Evolutionary conservation across 2,329 filamentous ascomycete genomes (phyloP).

Genomic region (Gyromitra esculenta): DNA sequence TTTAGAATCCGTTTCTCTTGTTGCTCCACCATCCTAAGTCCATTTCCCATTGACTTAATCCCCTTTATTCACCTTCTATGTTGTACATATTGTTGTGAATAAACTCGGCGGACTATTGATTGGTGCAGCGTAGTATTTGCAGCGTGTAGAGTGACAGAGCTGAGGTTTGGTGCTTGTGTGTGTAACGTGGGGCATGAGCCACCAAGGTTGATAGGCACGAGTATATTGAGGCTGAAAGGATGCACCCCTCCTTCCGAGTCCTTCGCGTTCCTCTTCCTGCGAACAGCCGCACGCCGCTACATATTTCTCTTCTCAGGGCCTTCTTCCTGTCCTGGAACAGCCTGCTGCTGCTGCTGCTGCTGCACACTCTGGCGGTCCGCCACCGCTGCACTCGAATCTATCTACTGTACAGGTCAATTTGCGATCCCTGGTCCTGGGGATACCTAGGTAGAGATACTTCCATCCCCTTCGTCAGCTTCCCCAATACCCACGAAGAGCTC

Average conservation of each 20-base stretch:
- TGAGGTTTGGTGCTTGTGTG: not conserved
- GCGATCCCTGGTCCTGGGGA: constrained; percentile 33
- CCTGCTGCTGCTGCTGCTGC: constrained; percentile 24
- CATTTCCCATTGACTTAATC: too few species aligned
- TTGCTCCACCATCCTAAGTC: too few species aligned
- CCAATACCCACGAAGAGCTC: constrained; percentile 38
- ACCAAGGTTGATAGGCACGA: constrained; percentile 36
- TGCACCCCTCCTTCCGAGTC: constrained; percentile 50
- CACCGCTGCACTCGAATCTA: constrained; percentile 27
- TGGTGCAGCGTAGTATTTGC: not conserved
- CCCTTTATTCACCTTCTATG: not conserved
- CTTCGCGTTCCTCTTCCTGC: constrained; percentile 30
- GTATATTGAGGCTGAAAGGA: constrained; percentile 38
- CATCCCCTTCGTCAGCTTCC: constrained; percentile 20
- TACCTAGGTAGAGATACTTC: constrained; percentile 29
- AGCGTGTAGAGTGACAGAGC: not conserved
- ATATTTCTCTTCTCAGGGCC: constrained; percentile 27
- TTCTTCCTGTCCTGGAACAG: constrained; percentile 40
- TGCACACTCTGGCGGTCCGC: constrained; percentile 29
- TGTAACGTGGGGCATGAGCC: constrained; percentile 43
- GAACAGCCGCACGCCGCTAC: constrained; percentile 42
- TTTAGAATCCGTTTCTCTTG: not conserved
- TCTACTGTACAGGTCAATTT: constrained; percentile 30
- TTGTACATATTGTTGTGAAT: not conserved
- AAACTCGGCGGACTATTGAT: too few species aligned